phyloP scores from a whole-genome alignment of 352 stramenopile genomes.

The Globisporangium yorkense region DNA sequence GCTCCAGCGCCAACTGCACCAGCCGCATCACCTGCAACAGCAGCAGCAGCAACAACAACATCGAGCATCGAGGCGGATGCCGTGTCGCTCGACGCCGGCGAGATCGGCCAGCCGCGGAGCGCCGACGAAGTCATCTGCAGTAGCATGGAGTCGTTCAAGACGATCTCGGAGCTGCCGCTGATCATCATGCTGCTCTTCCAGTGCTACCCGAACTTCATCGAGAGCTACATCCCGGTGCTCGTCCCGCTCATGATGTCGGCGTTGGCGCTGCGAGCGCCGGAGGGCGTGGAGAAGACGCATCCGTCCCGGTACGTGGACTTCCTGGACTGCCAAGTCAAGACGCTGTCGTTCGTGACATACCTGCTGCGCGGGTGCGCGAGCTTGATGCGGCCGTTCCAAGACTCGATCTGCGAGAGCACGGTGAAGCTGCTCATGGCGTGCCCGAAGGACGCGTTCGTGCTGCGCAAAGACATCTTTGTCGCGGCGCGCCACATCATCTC shows the following conservation, averaged over 20 bases:
- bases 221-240: constrained; percentile 92
- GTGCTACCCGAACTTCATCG: constrained; percentile 95
- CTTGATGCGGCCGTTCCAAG: constrained; percentile 94
- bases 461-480: constrained; percentile 96
- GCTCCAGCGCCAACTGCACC: background rate
- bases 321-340: constrained; percentile 96
- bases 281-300: constrained; percentile 49
- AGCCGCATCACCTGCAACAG: background rate
- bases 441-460: constrained; percentile 91
- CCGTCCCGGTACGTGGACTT: constrained; percentile 85
- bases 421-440: constrained; percentile 94
- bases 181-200: constrained; percentile 99
- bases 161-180: constrained; percentile 96
- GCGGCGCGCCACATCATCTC: constrained; percentile 96
- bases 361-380: constrained; percentile 90
- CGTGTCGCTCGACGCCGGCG: constrained; percentile 10
- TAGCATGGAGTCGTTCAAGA: constrained; percentile 91
- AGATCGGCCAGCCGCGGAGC: constrained; percentile 12
- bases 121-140: constrained; percentile 58
- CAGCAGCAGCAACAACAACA: background rate
- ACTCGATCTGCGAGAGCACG: constrained; percentile 91
- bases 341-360: constrained; percentile 97
- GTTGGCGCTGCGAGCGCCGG: constrained; percentile 80
- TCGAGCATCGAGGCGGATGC: constrained; percentile 8
- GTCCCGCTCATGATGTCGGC: constrained; percentile 97